Conservation (phyloP, 1,284 basidiomycete genomes). For the Hortiboletus rubellus region DNA sequence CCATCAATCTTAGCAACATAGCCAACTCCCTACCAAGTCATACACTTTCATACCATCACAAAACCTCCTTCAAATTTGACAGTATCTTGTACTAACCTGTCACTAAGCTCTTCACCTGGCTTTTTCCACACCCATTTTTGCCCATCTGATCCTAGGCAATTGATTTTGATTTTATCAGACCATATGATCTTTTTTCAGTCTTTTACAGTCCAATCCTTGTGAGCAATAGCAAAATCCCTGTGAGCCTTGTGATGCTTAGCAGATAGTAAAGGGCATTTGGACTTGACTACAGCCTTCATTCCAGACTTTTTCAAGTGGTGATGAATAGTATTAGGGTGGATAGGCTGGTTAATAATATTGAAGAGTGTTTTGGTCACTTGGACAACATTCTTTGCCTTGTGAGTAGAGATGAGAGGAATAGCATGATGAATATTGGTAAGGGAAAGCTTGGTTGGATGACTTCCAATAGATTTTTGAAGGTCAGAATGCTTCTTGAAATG, state of each 20-base stretch:
- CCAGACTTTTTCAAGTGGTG: neutral
- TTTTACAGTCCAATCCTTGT: slow-evolving; percentile 13
- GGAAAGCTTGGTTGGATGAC: slow-evolving; percentile 16
- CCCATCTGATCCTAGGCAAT: too few relatives aligned
- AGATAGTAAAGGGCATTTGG: slow-evolving; percentile 5
- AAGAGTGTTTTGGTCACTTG: slow-evolving; percentile 11
- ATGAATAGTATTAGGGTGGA: neutral
- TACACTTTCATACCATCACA: neutral
- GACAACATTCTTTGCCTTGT: slow-evolving; percentile 17
- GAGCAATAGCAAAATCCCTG: slow-evolving; percentile 5
- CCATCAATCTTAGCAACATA: neutral
- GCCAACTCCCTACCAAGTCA: neutral
- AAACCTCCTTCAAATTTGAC: neutral
- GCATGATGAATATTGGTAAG: slow-evolving; percentile 7
- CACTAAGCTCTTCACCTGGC: neutral
- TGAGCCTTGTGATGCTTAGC: neutral
- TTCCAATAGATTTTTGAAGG: slow-evolving; percentile 5
- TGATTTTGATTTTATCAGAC: slow-evolving; percentile 7
- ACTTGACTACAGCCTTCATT: slow-evolving; percentile 11
- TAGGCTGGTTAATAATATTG: neutral
- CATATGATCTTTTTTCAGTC: slow-evolving; percentile 6
- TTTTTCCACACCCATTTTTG: too few relatives aligned
- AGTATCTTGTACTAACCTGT: neutral
- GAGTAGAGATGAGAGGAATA: slow-evolving; percentile 11
- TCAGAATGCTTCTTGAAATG: neutral